Evolutionary conservation across 495 filamentous ascomycete genomes (phyloP).

Genomic region (Barbatosphaeria neglecta): DNA sequence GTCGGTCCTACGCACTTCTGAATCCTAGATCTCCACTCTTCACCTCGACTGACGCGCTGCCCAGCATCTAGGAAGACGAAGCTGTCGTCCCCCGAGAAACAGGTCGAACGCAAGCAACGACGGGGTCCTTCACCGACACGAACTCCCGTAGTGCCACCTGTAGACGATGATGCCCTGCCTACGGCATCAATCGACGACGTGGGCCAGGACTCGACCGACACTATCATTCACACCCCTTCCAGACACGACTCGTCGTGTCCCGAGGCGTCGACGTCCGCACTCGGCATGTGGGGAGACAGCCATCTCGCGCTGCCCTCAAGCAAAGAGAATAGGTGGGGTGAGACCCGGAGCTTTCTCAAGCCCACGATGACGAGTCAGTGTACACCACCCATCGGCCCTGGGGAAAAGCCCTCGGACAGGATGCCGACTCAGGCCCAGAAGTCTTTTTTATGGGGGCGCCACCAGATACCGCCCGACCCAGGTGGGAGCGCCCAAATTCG

Average conservation of each 20-base stretch:
- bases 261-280: not conserved
- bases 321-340: not conserved
- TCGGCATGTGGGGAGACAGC: not conserved
- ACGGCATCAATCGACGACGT: not conserved
- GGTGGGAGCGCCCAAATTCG: not conserved
- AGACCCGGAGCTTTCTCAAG: not conserved
- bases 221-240: not conserved
- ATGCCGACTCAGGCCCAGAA: not conserved
- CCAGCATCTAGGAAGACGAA: not conserved
- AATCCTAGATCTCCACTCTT: not conserved
- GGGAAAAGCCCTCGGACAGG: not conserved
- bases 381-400: not conserved
- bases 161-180: not conserved
- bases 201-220: not conserved
- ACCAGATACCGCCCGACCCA: conserved; percentile 5
- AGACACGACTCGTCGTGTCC: not conserved
- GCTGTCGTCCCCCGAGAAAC: not conserved
- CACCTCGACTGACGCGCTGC: not conserved
- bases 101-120: not conserved
- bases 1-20: not conserved
- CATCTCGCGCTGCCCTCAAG: not conserved
- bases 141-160: not conserved
- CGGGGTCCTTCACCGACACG: not conserved
- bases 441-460: conserved; percentile 3
- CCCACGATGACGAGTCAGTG: too few species aligned